A percentile compares a stretch with the other conserved stretches of the same genome.
These are phyloP conservation scores for Diversispora eburnea DNA, from an alignment of 192 early-diverging fungal genomes.

Conservation along the genomic window DNA sequence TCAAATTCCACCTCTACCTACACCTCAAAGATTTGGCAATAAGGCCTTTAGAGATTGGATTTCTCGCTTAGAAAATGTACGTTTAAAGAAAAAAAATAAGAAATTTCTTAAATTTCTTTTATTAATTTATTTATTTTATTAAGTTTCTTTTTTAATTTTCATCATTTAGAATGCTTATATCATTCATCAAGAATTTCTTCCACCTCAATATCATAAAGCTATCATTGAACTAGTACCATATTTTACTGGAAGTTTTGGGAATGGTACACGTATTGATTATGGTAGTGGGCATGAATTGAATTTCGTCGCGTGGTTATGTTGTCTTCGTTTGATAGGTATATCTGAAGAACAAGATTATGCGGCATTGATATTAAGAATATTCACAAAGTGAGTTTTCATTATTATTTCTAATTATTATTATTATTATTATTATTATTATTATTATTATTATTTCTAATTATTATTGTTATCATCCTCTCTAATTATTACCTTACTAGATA, in stretches of 20 bases:
- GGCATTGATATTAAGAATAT: slow-evolving; percentile 70
- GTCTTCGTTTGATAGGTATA: slow-evolving; percentile 67
- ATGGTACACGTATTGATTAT: slow-evolving; percentile 91
- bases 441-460: slow-evolving; percentile 28
- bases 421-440: not conserved
- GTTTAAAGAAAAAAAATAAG: not conserved
- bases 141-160: no score
- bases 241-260: slow-evolving; percentile 74
- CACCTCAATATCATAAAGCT: slow-evolving; percentile 42
- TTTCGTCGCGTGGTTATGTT: slow-evolving; percentile 82
- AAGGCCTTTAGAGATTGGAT: slow-evolving; percentile 82
- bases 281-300: slow-evolving; percentile 94
- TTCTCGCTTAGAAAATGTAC: slow-evolving; percentile 50
- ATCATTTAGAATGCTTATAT: slow-evolving; percentile 27
- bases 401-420: not conserved
- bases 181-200: slow-evolving; percentile 38
- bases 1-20: slow-evolving; percentile 70
- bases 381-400: slow-evolving; percentile 45
- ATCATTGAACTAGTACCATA: slow-evolving; percentile 73
- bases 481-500: slow-evolving; percentile 49
- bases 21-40: slow-evolving; percentile 87
- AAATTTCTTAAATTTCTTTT: not conserved
- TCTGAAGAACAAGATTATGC: slow-evolving; percentile 61
- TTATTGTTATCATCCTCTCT: not conserved
- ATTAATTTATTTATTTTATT: not conserved